Conservation (phyloP, 768 basidiomycete species). For the Cystofilobasidium bisporidii region DNA sequence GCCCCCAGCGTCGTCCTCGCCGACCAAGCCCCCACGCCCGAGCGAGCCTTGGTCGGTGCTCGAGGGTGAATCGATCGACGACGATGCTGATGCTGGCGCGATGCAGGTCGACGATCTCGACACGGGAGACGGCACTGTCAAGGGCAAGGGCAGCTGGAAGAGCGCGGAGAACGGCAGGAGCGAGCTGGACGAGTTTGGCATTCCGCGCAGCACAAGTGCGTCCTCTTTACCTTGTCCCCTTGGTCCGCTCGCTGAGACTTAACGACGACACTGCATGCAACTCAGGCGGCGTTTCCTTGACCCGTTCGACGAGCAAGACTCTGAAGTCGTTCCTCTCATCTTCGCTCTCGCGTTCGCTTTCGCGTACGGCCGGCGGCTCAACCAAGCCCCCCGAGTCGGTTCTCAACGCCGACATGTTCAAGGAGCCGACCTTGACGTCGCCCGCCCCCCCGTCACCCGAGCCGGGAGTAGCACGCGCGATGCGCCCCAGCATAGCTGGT, state of each 20-base stretch:
- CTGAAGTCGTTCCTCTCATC: conserved; percentile 10
- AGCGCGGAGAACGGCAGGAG: conserved; percentile 19
- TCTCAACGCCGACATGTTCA: not conserved
- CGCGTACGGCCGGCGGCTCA: not conserved
- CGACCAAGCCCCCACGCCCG: conserved; percentile 1
- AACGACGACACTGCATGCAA: not conserved
- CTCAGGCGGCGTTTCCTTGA: not conserved
- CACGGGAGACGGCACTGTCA: not conserved
- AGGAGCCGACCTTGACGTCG: not conserved
- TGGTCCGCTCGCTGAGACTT: not conserved
- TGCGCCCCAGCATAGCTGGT: conserved; percentile 5
- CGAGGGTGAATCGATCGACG: not conserved
- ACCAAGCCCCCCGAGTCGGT: not conserved
- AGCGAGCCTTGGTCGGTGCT: conserved; percentile 20
- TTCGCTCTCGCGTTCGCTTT: not conserved
- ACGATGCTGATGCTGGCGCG: not conserved
- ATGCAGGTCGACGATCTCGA: not conserved
- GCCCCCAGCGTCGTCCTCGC: not conserved
- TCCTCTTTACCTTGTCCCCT: not conserved
- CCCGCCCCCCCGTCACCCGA: not conserved
- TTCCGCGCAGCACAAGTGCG: conserved; percentile 4
- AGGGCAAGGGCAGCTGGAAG: conserved; percentile 14
- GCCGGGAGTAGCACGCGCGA: conserved; percentile 7
- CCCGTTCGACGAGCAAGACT: conserved; percentile 10
- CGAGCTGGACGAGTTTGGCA: conserved; percentile 13